Evolutionary conservation across 106 monocot genomes (phyloP).

Genomic region (Dactylorhiza incarnata): DNA sequence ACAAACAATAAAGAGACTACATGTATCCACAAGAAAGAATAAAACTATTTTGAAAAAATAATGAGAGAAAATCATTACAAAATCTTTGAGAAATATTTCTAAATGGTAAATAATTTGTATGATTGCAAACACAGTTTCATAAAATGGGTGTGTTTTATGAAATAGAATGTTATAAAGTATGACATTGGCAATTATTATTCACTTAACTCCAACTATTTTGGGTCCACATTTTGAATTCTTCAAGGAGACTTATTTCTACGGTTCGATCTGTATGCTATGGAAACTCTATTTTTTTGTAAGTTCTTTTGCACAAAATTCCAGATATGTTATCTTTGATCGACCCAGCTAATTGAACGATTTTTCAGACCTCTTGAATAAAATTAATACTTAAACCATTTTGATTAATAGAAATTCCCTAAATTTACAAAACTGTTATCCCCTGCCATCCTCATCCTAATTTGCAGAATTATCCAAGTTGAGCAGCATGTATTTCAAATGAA

Average conservation of each 20-base stretch:
- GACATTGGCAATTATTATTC: neutral
- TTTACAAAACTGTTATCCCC: too few species aligned
- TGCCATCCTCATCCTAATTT: too few species aligned
- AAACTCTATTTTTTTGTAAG: too few species aligned
- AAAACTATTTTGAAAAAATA: slow-evolving; percentile 43
- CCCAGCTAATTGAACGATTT: neutral
- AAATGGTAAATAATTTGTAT: neutral
- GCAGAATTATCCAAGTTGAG: too few species aligned
- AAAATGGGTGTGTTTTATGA: neutral
- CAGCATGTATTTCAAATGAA: too few species aligned
- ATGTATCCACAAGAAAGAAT: too few species aligned
- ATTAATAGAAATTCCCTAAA: too few species aligned
- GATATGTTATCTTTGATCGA: neutral
- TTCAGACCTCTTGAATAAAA: too few species aligned
- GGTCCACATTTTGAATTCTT: neutral
- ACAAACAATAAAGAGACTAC: too few species aligned
- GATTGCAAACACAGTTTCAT: too few species aligned
- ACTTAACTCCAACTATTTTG: neutral
- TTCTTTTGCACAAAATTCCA: too few species aligned
- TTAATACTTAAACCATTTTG: too few species aligned
- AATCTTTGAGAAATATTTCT: neutral
- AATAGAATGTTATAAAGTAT: neutral
- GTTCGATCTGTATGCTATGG: neutral
- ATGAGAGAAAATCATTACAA: neutral
- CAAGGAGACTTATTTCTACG: neutral